Base-by-base conservation (phyloP, 2,329 filamentous ascomycete species). In the Xylaria polymorpha region DNA sequence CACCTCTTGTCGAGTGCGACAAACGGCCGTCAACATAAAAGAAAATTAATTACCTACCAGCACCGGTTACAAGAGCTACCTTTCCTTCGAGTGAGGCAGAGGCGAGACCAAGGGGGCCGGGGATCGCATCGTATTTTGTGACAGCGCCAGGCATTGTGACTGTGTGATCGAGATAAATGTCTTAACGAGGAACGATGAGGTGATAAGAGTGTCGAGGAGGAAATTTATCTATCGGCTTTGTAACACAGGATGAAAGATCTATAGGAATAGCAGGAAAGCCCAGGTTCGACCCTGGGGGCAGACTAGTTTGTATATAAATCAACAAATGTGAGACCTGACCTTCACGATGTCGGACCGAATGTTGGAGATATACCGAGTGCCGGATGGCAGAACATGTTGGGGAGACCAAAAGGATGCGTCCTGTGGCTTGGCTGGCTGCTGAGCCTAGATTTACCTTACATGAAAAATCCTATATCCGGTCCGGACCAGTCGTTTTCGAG, bases 71-170 rank as follows among this genome's bases (percentile, higher is more conserved):
- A 20, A 81, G 76, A 65, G 79, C 79, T 57, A 81, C 79, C 73
- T 81, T 81, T 70, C 79, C 79, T 66, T 79, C 78, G 12, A 81
- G 78, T 37, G 79, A 81, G 43, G 80, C 80, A 44, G 80, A 81
- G 32, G 76, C 78, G 58, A 82, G 65, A 39, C 80, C 80, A 56
- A 82, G 75, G 64, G 80, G 80, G 6, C 80, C 80, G 7, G 80
- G 80, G 57, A 82, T 79, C 59, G 73, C 70, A 72, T 82, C 79
- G 74, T 80, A 80, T 72, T 79, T 80, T 69, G 76, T 77, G 51
- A 77, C 74, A 50, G 74, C 44, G 51, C 78, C 78, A 71, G 79
- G 79, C 79, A 81, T 81, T 32, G 76, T 79, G 75, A 72, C 18
- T 22, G 61, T 63, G 25, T 56, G 10, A 35, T 62, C 46, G 50